Conservation (phyloP, 2,329 filamentous ascomycete species). For the Botrytis pseudocinerea region DNA sequence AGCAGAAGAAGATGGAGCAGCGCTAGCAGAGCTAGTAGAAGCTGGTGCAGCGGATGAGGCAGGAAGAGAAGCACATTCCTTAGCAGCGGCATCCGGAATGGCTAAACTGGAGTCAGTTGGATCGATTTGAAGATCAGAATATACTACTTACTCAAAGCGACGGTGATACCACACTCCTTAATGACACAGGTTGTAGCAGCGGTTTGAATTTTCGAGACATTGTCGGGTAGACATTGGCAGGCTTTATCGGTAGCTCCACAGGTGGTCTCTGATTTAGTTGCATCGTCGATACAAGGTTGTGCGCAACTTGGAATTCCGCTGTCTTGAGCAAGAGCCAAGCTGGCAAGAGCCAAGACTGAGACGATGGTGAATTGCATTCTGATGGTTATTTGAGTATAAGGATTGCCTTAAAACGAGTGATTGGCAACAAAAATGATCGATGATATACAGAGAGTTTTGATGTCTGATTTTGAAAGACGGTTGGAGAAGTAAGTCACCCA, state of each 20-base stretch:
- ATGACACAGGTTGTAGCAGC: conserved; percentile 23
- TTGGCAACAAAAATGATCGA: conserved; percentile 11
- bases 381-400: background rate
- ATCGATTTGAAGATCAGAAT: background rate
- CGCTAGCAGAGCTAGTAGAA: conserved; percentile 1
- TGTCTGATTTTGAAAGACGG: background rate
- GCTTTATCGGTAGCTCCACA: conserved; percentile 18
- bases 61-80: conserved; percentile 11
- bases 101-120: conserved; percentile 6
- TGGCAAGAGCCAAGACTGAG: conserved; percentile 18
- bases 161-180: background rate
- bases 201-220: conserved; percentile 7
- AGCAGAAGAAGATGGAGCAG: background rate
- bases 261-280: conserved; percentile 7
- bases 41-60: conserved; percentile 4
- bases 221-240: conserved; percentile 18
- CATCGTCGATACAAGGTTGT: conserved; percentile 14
- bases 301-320: conserved; percentile 19
- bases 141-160: conserved; percentile 18
- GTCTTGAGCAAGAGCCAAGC: conserved; percentile 17
- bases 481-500: conserved; percentile 9
- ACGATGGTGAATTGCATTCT: conserved; percentile 21
- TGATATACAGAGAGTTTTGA: conserved; percentile 4
- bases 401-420: conserved; percentile 24
- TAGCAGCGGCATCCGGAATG: conserved; percentile 3